A percentile compares a stretch with the other conserved stretches of the same genome.
These are phyloP conservation scores for Colletotrichum cordylinicola DNA, from an alignment of 2,329 filamentous ascomycete genomes.

Conservation along the genomic window DNA sequence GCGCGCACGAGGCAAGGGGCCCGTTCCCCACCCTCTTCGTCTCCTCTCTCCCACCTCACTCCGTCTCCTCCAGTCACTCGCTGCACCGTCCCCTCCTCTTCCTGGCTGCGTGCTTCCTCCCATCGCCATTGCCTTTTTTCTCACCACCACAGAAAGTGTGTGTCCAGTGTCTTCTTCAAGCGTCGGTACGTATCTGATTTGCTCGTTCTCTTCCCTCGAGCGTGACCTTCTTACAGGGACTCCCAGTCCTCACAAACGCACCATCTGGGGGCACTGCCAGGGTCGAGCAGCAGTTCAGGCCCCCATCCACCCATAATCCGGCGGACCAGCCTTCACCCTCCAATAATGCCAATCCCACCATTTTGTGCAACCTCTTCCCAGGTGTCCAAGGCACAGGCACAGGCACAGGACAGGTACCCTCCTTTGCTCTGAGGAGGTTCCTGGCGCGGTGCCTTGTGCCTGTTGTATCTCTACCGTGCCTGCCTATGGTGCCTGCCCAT, in stretches of 20 bases:
- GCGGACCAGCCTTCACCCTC: neutral
- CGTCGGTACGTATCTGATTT: neutral
- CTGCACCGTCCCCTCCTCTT: neutral
- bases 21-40: slow-evolving; percentile 9
- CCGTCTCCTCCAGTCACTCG: neutral
- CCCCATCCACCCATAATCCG: neutral
- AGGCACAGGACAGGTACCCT: neutral
- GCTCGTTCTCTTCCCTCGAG: neutral
- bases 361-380: slow-evolving; percentile 10
- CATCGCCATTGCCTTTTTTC: neutral
- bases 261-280: neutral
- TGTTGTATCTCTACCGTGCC: neutral
- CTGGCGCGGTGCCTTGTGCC: slow-evolving; percentile 4
- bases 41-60: neutral
- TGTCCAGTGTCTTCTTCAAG: neutral
- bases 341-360: slow-evolving; percentile 18
- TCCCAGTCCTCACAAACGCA: neutral
- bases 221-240: neutral
- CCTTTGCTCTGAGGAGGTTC: neutral
- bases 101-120: neutral
- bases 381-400: neutral
- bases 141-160: neutral
- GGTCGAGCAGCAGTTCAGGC: neutral
- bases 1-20: slow-evolving; percentile 20
- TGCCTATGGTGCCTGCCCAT: neutral